Evolutionary conservation across 129 eudicot genomes (phyloP).

Genomic region (Ambrosia artemisiifolia): DNA sequence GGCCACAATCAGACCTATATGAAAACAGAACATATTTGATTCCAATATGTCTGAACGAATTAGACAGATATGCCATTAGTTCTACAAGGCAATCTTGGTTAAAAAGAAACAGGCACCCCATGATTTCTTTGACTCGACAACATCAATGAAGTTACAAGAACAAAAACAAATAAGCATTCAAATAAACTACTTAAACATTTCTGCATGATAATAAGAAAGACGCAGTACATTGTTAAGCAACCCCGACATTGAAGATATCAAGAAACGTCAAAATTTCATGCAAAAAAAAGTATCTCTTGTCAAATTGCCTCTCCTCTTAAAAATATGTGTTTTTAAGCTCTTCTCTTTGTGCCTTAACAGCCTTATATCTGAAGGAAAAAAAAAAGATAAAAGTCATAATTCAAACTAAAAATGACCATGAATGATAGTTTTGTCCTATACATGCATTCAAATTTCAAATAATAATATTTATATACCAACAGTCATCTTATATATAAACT

Average conservation of each 20-base stretch:
- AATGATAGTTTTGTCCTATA: background rate
- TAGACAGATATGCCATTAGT: too few relatives aligned
- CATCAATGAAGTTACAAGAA: too few relatives aligned
- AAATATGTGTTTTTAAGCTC: conserved; percentile 24
- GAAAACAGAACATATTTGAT: too few relatives aligned
- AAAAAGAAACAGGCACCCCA: too few relatives aligned
- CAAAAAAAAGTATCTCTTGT: conserved; percentile 38
- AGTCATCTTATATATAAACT: background rate
- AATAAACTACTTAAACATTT: too few relatives aligned
- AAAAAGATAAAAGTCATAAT: conserved; percentile 16
- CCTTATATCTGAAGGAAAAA: conserved; percentile 42
- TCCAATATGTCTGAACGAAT: too few relatives aligned
- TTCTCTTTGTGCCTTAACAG: conserved; percentile 28
- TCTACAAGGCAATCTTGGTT: too few relatives aligned
- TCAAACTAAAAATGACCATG: background rate
- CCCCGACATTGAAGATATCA: conserved; percentile 59
- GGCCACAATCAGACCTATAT: too few relatives aligned
- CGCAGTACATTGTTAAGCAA: conserved; percentile 62
- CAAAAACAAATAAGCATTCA: too few relatives aligned
- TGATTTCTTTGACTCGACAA: too few relatives aligned
- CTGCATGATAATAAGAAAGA: background rate
- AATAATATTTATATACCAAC: too few relatives aligned
- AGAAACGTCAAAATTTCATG: conserved; percentile 65
- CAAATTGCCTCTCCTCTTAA: conserved; percentile 34
- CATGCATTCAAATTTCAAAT: background rate